Base-by-base conservation (phyloP, 176 grass and related monocot genomes). In the Avena atlantica region DNA sequence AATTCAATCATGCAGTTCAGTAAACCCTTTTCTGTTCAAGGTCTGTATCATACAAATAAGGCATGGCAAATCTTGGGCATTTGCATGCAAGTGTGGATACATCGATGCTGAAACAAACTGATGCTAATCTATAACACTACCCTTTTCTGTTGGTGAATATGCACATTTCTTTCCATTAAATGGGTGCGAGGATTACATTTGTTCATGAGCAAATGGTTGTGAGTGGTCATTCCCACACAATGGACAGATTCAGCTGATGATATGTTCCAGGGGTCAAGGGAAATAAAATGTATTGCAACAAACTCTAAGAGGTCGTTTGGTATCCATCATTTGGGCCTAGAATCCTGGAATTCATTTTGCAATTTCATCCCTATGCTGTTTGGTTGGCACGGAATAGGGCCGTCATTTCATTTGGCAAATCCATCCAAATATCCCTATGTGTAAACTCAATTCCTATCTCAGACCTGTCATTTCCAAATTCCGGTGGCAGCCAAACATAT, bases 41-140 rank as follows among this genome's bases (percentile, higher is more conserved):
- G 67, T 69, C 17, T 48, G 12, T 13, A 74, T 47, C 15, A 81
- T 50, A 70, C 4, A 51, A 81, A 53, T 70, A 83, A 49, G 14
- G 50, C 17, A 50, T 53, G 13, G 29, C 12, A 81, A 74, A 86
- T 34, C 12, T 59, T 3, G 24, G 13, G 36, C 70, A 83, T 70
- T 79, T 71, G 24, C 55, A 78, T 52, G 17, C 25, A 63, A 55
- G 53, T 44, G 11, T 15, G n/a, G 5, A 34, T 73, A 73, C 24
- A 63, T 49, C 16, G 4, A 62, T 56, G 15, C 3, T 17, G n/a
- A 85, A 71, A 64, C 19, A 47, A 76, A 76, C 19, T 37, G 34
- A 37, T 66, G 25, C 49, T 16, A 29, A 77, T 34, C 31, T n/a
- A 17, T 74, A 45, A 17, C 17, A 56, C n/a, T 72, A 37, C 4